Conservation (phyloP, 805 yeast genomes). For the Yarrowia sp. region DNA sequence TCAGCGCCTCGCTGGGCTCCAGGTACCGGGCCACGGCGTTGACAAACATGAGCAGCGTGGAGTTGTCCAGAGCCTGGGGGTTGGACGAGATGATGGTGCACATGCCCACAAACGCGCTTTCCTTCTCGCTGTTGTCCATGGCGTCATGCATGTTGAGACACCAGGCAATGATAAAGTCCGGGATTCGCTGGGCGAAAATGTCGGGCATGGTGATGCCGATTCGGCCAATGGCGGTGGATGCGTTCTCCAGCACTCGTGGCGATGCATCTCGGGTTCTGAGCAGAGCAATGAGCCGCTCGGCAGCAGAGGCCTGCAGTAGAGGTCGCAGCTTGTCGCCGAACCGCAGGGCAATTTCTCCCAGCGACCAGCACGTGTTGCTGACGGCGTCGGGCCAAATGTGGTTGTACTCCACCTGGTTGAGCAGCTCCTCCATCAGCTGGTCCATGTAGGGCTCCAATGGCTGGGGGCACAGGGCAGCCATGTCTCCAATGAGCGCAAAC, state of each 20-base stretch:
- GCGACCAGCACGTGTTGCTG: slow-evolving; percentile 92
- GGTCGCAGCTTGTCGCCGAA: slow-evolving; percentile 55
- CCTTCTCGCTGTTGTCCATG: slow-evolving; percentile 86
- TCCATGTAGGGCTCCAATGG: slow-evolving; percentile 48
- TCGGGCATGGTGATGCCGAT: slow-evolving; percentile 72
- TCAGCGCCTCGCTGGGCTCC: slow-evolving; percentile 42
- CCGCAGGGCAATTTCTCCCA: slow-evolving; percentile 83
- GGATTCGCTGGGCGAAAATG: slow-evolving; percentile 63
- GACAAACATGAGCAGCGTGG: slow-evolving; percentile 60
- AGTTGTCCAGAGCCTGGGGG: slow-evolving; percentile 66
- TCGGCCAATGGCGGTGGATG: slow-evolving; percentile 89
- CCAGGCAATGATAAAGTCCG: slow-evolving; percentile 71
- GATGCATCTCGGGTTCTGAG: slow-evolving; percentile 54
- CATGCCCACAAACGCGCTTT: slow-evolving; percentile 85
- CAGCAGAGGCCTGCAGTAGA: slow-evolving; percentile 62
- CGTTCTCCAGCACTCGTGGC: slow-evolving; percentile 78
- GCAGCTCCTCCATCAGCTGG: slow-evolving; percentile 54
- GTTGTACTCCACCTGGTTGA: slow-evolving; percentile 71
- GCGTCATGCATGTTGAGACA: slow-evolving; percentile 68
- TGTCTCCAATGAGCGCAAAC: slow-evolving; percentile 88
- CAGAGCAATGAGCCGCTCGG: slow-evolving; percentile 59
- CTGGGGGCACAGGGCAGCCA: slow-evolving; percentile 55
- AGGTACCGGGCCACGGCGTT: slow-evolving; percentile 58
- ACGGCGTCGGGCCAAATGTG: slow-evolving; percentile 72
- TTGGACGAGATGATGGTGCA: slow-evolving; percentile 67